Percentiles rank a stretch among this genome's conserved stretches.
phyloP scores from a whole-genome alignment of 2,329 filamentous ascomycete genomes.

The Madurella mycetomatis region DNA sequence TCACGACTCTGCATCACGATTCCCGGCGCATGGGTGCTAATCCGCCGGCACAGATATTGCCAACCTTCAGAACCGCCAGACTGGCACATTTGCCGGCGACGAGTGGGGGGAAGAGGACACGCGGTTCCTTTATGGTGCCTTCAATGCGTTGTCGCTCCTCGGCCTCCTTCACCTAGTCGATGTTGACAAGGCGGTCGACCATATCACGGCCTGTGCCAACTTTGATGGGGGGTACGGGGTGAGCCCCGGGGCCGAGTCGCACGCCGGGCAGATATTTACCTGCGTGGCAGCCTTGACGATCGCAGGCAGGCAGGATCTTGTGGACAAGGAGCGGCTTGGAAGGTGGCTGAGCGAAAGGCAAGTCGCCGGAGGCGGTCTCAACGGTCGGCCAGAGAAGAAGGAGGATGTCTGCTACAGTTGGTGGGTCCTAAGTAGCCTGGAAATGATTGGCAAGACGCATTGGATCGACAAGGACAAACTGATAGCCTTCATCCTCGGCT shows the following conservation, averaged over 20 bases:
- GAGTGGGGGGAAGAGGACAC: constrained; percentile 97
- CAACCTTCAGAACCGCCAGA: constrained; percentile 70
- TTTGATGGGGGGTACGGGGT: constrained; percentile 93
- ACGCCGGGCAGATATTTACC: constrained; percentile 93
- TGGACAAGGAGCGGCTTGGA: constrained; percentile 76
- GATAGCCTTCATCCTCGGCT: constrained; percentile 74
- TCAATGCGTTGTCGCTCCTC: constrained; percentile 85
- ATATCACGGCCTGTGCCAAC: constrained; percentile 81
- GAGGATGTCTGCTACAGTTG: constrained; percentile 99
- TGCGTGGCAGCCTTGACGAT: constrained; percentile 86
- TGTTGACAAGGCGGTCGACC: constrained; percentile 71
- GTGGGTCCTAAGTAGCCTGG: constrained; percentile 93
- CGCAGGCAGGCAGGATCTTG: constrained; percentile 72
- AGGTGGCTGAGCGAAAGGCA: constrained; percentile 94
- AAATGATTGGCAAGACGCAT: constrained; percentile 80
- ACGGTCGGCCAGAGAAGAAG: constrained; percentile 89
- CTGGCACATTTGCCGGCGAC: constrained; percentile 87
- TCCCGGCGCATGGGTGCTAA: constrained; percentile 5
- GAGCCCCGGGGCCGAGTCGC: constrained; percentile 84
- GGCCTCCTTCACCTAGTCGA: constrained; percentile 69
- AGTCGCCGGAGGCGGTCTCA: constrained; percentile 79
- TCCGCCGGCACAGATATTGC: constrained; percentile 61
- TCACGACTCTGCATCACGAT: neutral
- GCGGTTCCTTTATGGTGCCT: constrained; percentile 83
- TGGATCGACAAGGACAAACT: constrained; percentile 89